phyloP scores from a whole-genome alignment of 768 basidiomycete species.

The Mycena alexandri region DNA sequence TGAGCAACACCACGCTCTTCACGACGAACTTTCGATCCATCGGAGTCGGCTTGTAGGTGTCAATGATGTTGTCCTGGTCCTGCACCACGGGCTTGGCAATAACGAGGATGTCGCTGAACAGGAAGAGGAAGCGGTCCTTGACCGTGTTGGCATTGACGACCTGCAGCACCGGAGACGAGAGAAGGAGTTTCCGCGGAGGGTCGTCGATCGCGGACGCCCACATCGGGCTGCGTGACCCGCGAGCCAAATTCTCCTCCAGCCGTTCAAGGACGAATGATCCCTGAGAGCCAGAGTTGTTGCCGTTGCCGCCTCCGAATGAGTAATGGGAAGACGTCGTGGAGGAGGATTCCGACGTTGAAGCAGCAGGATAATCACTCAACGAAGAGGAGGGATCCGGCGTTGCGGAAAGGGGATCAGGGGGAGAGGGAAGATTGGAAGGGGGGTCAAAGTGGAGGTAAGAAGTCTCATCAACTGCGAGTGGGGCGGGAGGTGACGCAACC shows the following conservation, averaged over 20 bases:
- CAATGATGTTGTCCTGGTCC: slow-evolving; percentile 73
- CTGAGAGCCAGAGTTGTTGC: slow-evolving; percentile 51
- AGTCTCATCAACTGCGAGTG: slow-evolving; percentile 36
- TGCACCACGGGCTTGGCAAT: slow-evolving; percentile 90
- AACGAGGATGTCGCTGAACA: slow-evolving; percentile 96
- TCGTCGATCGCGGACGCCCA: slow-evolving; percentile 81
- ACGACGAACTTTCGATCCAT: slow-evolving; percentile 87
- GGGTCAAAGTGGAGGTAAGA: slow-evolving; percentile 49
- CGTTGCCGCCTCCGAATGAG: slow-evolving; percentile 53
- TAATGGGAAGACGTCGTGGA: slow-evolving; percentile 80
- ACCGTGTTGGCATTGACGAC: slow-evolving; percentile 94
- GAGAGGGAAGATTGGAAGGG: slow-evolving; percentile 57
- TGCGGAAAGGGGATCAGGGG: slow-evolving; percentile 70
- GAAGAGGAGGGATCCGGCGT: slow-evolving; percentile 87
- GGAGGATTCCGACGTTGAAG: slow-evolving; percentile 78
- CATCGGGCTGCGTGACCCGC: slow-evolving; percentile 68
- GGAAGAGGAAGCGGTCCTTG: slow-evolving; percentile 95
- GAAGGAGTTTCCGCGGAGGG: slow-evolving; percentile 86
- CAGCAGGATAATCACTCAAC: slow-evolving; percentile 75
- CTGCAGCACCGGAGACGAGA: slow-evolving; percentile 91
- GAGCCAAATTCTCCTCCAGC: slow-evolving; percentile 77
- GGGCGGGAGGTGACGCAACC: slow-evolving; percentile 47
- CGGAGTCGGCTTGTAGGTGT: slow-evolving; percentile 63
- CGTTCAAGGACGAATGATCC: slow-evolving; percentile 73
- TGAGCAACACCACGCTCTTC: slow-evolving; percentile 89